Conservation (phyloP, 768 basidiomycete genomes). For the Pleurotus sapidus region DNA sequence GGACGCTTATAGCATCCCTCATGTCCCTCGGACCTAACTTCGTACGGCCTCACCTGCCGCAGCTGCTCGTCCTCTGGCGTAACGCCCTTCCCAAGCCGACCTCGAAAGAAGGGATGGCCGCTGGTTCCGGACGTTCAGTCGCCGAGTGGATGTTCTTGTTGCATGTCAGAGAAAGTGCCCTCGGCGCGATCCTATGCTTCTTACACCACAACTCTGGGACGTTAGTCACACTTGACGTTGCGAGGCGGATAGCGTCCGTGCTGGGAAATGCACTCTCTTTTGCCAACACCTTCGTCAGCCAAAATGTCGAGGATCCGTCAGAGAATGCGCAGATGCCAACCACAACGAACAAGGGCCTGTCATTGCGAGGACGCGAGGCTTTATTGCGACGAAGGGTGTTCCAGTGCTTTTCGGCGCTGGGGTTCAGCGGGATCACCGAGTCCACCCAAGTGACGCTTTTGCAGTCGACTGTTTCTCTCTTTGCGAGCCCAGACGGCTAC, state of each 20-base stretch:
- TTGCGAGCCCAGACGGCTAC: constrained; percentile 86
- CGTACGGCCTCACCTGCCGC: constrained; percentile 89
- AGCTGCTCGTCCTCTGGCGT: constrained; percentile 93
- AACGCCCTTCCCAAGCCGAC: constrained; percentile 96
- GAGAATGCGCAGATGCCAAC: constrained; percentile 34
- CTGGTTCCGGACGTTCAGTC: constrained; percentile 56
- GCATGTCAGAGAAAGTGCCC: constrained; percentile 85
- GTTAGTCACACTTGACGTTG: constrained; percentile 87
- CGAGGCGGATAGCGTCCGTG: constrained; percentile 81
- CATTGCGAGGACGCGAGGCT: constrained; percentile 76
- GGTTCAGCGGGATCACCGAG: constrained; percentile 76
- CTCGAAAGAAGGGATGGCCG: constrained; percentile 67
- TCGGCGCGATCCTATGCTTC: constrained; percentile 88
- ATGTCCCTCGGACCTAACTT: constrained; percentile 94
- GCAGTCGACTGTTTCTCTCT: constrained; percentile 76
- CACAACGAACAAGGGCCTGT: constrained; percentile 39
- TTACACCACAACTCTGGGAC: constrained; percentile 72
- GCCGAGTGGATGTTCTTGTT: constrained; percentile 91
- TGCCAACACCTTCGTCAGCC: constrained; percentile 76
- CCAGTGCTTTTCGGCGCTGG: constrained; percentile 85
- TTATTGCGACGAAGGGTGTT: constrained; percentile 82
- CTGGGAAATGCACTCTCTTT: constrained; percentile 90
- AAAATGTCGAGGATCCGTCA: constrained; percentile 62
- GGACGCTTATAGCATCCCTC: constrained; percentile 87
- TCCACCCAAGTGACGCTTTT: constrained; percentile 78